These are phyloP conservation scores for Coprinopsis cinerea DNA, from an alignment of 768 basidiomycete species.

Conservation along the genomic window DNA sequence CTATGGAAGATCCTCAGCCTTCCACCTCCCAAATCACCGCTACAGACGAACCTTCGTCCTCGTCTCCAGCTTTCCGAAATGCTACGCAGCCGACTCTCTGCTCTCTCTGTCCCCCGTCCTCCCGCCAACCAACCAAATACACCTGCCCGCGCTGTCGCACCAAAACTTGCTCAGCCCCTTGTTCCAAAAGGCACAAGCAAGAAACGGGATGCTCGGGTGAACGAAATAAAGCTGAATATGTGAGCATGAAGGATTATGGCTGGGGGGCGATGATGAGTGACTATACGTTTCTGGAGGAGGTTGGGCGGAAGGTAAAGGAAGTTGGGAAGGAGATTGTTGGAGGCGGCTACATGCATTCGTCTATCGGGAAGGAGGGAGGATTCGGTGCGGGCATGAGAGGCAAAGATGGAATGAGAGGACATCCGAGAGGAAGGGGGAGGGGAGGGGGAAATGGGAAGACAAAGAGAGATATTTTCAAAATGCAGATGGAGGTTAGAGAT, in stretches of 20 bases:
- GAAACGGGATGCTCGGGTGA: constrained; percentile 58
- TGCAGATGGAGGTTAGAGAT: constrained; percentile 59
- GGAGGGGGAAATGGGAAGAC: constrained; percentile 33
- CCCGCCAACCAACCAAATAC: constrained; percentile 46
- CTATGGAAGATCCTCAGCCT: no score
- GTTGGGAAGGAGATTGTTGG: constrained; percentile 69
- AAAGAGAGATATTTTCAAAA: constrained; percentile 64
- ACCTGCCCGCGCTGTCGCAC: constrained; percentile 72
- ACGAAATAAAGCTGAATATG: constrained; percentile 66
- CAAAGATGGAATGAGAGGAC: constrained; percentile 20
- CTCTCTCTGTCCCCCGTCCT: constrained; percentile 15
- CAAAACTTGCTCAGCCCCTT: constrained; percentile 69
- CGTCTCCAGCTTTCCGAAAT: neutral
- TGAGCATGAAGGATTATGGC: constrained; percentile 78
- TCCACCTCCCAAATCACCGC: neutral
- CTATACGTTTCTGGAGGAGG: constrained; percentile 80
- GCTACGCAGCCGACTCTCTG: constrained; percentile 10
- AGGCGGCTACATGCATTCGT: constrained; percentile 44
- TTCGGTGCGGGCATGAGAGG: constrained; percentile 18
- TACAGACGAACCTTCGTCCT: neutral
- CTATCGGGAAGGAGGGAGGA: constrained; percentile 13
- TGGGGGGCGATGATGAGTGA: constrained; percentile 90
- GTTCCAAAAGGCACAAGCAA: constrained; percentile 65
- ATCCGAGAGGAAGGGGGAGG: constrained; percentile 20
- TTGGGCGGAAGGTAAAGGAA: constrained; percentile 65